Evolutionary conservation across 208 protist species (phyloP).

Genomic region (Polymyxa betae): DNA sequence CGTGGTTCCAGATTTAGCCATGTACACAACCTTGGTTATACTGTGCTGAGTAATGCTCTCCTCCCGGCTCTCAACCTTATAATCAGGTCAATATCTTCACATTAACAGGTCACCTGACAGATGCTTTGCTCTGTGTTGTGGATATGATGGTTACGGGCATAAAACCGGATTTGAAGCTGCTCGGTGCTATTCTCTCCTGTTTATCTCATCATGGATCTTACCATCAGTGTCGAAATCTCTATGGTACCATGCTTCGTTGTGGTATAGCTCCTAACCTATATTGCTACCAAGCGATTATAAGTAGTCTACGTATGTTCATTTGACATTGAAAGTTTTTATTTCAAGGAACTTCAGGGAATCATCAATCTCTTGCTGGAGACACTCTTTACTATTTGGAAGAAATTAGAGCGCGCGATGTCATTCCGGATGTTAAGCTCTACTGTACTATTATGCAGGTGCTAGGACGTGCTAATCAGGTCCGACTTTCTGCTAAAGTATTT

Average conservation of each 20-base stretch:
- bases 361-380: background rate
- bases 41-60: background rate
- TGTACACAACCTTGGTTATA: slow-evolving; percentile 44
- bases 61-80: background rate
- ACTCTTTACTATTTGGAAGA: background rate
- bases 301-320: background rate
- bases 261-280: background rate
- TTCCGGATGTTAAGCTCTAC: background rate
- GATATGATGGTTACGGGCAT: slow-evolving; percentile 27
- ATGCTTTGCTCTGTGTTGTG: background rate
- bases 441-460: background rate
- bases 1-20: slow-evolving; percentile 1
- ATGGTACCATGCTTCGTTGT: background rate
- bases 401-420: background rate
- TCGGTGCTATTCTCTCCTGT: background rate
- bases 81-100: slow-evolving; percentile 26
- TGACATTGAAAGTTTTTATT: background rate
- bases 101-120: background rate
- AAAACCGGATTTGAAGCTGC: background rate
- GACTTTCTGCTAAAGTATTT: background rate
- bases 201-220: background rate
- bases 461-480: background rate
- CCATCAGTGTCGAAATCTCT: slow-evolving; percentile 47
- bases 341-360: background rate
- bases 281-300: background rate